Percentiles rank a stretch among this genome's conserved stretches.
These are phyloP conservation scores for Chlorokybus atmophyticus DNA, from an alignment of 139 green algal species.

Conservation along the genomic window DNA sequence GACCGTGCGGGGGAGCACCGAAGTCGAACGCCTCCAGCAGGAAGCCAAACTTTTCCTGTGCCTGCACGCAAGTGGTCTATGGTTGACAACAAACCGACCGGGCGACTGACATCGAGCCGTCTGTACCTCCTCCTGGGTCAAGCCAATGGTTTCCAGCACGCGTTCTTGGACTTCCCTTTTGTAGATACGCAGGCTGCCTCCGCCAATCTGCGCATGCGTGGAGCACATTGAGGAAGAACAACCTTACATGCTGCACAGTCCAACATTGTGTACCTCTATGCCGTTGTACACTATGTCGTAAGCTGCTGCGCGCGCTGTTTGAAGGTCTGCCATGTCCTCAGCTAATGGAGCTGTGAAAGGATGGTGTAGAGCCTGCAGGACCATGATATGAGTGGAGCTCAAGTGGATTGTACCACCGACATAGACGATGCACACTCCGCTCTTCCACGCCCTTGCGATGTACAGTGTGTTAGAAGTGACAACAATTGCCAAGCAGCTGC, in stretches of 20 bases:
- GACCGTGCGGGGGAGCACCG: conserved; percentile 79
- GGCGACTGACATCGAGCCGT: too few species aligned
- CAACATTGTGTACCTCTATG: conserved; percentile 52
- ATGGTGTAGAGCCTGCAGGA: conserved; percentile 78
- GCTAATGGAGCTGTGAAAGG: conserved; percentile 88
- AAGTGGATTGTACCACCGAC: too few species aligned
- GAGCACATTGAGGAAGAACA: conserved; percentile 3
- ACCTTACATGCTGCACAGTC: too few species aligned
- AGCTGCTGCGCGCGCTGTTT: conserved; percentile 34
- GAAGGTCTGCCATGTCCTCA: conserved; percentile 37
- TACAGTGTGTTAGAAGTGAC: too few species aligned
- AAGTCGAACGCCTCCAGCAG: conserved; percentile 40
- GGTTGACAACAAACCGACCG: too few species aligned
- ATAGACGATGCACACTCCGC: too few species aligned
- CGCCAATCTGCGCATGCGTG: conserved; percentile 56
- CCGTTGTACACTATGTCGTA: conserved; percentile 99
- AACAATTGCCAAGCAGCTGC: too few species aligned
- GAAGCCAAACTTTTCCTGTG: conserved; percentile 44
- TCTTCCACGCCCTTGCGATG: too few species aligned
- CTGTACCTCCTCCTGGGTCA: conserved; percentile 57
- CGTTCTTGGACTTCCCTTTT: conserved; percentile 71
- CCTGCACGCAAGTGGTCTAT: conserved; percentile 13
- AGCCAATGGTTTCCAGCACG: conserved; percentile 82
- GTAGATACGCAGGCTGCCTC: conserved; percentile 84
- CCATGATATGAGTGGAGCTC: too few species aligned